phyloP scores from a whole-genome alignment of 306 rosid species.

The Fragaria nilgerrensis region DNA sequence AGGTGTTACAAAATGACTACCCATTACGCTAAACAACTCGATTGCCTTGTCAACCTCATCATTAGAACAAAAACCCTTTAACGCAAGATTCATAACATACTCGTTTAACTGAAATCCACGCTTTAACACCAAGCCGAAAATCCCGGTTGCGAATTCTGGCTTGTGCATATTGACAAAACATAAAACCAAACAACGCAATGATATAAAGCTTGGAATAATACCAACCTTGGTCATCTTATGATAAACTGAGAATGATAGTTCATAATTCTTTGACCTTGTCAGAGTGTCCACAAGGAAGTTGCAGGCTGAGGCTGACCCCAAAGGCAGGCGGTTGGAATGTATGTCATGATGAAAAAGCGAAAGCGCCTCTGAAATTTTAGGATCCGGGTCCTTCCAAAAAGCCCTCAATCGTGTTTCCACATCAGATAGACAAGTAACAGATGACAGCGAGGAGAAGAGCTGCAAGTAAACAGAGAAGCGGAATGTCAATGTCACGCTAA shows the following conservation, averaged over 20 bases:
- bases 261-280: slow-evolving; percentile 41
- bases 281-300: slow-evolving; percentile 51
- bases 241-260: slow-evolving; percentile 47
- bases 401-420: slow-evolving; percentile 44
- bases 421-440: slow-evolving; percentile 21
- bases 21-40: slow-evolving; percentile 44
- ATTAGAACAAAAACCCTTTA: slow-evolving; percentile 55
- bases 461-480: slow-evolving; percentile 13
- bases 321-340: slow-evolving; percentile 40
- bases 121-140: slow-evolving; percentile 56
- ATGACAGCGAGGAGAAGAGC: slow-evolving; percentile 41
- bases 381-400: slow-evolving; percentile 38
- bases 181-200: slow-evolving; percentile 53
- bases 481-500: background rate
- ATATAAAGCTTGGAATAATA: slow-evolving; percentile 42
- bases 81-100: slow-evolving; percentile 43
- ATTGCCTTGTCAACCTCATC: slow-evolving; percentile 47
- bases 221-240: slow-evolving; percentile 39
- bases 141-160: slow-evolving; percentile 49
- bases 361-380: slow-evolving; percentile 49
- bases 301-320: slow-evolving; percentile 37
- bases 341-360: slow-evolving; percentile 48
- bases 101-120: slow-evolving; percentile 49
- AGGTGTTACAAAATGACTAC: slow-evolving; percentile 35
- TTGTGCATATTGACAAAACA: slow-evolving; percentile 45